Base-by-base conservation (phyloP, 176 grass and related monocot genomes). In the Carex parvula region DNA sequence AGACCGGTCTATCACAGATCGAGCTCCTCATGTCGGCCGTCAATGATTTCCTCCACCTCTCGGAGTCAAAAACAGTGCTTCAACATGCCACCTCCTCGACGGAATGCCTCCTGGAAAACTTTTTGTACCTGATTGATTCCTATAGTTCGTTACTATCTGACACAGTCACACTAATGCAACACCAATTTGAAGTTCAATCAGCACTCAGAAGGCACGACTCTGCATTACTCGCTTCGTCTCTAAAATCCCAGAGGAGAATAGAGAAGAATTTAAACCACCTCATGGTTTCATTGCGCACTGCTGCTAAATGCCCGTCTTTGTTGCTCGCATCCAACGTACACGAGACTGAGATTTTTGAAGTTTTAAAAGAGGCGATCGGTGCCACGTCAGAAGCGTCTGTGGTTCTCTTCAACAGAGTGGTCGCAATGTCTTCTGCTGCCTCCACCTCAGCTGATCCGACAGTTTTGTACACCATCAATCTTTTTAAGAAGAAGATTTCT, bases 41-140 rank as follows among this genome's bases (percentile, higher is more conserved):
- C 16, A 88, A 30, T 66, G 89, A 93, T 22, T 88, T 91, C 0
- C 85, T 94, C 4, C 70, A 83, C 70, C 83, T 92, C 8, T 82
- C 87, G n/a, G 82, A 89, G 46, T 83, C 89, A 2, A 83, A 85
- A 84, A 84, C 57, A 33, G 60, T 17, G 22, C 22, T 82, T 17
- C 84, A 89, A 86, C 72, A 66, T 22, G 73, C 64, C 11, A 20
- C 37, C 12, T 55, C 37, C 50, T 53, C 79, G 54, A 42, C 16
- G 3, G 92, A 94, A 26, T 83, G 83, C 46, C 82, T 94, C 56
- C 92, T 94, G 0, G 95, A 94, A 69, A 84, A 68, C 16, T 94
- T 91, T 74, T 89, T 98, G 74, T 70, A 54, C 82, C 89, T 98
- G 16, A 89, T 87, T 30, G 94, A 94, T 76, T 84, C 92, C 9